Evolutionary conservation across 805 yeast genomes (phyloP).

Genomic region (Torulaspora microellipsoides): DNA sequence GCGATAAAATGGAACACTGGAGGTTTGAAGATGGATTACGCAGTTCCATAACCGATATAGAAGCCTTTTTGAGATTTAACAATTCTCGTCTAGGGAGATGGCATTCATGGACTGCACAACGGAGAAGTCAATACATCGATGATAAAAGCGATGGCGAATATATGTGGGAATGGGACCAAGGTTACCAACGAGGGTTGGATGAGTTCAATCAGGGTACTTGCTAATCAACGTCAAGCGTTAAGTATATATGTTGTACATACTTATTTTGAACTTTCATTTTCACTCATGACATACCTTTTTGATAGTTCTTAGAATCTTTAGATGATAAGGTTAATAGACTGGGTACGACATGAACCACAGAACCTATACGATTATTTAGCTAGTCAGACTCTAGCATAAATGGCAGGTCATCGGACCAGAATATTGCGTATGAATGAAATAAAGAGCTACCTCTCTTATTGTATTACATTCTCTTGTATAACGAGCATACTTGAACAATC

Average conservation of each 20-base stretch:
- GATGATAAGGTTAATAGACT: too few species aligned
- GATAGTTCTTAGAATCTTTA: background rate
- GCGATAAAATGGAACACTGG: constrained; percentile 70
- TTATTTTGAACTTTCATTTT: background rate
- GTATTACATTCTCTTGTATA: too few species aligned
- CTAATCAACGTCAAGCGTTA: too few species aligned
- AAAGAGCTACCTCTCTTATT: too few species aligned
- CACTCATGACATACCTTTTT: too few species aligned
- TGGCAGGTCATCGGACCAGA: too few species aligned
- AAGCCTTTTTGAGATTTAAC: constrained; percentile 61
- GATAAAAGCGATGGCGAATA: constrained; percentile 51
- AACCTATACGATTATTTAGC: too few species aligned
- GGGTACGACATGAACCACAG: too few species aligned
- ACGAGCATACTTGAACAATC: too few species aligned
- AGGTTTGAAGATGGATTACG: constrained; percentile 74
- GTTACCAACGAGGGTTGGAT: constrained; percentile 59
- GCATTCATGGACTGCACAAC: constrained; percentile 60
- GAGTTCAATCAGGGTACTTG: constrained; percentile 15
- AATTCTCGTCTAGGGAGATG: constrained; percentile 72
- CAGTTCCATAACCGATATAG: constrained; percentile 70
- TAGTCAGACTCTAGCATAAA: too few species aligned
- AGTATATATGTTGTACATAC: background rate
- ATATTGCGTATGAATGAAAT: too few species aligned
- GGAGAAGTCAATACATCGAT: constrained; percentile 57
- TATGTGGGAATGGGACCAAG: constrained; percentile 90